Percentiles rank a stretch among this genome's conserved stretches.
Evolutionary conservation across 495 filamentous ascomycete genomes (phyloP).

Genomic region (Margaritispora aquatica): DNA sequence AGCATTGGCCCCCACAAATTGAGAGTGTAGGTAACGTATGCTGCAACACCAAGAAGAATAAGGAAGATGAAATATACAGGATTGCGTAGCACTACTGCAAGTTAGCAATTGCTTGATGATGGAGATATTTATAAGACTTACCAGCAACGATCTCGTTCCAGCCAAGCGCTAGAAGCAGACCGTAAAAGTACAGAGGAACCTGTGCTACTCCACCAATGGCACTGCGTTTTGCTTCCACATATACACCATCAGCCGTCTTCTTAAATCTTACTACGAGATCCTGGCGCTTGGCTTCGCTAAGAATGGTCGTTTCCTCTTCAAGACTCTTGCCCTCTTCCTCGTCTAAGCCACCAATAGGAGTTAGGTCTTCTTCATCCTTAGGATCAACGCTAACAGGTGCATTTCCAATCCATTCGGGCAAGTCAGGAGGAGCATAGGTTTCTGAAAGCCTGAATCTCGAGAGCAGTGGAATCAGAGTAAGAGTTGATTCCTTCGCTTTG

Average conservation of each 20-base stretch:
- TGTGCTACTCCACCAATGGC: slow-evolving; percentile 94
- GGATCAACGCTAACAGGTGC: slow-evolving; percentile 68
- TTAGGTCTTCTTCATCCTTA: slow-evolving; percentile 83
- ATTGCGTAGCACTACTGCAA: slow-evolving; percentile 71
- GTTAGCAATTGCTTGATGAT: slow-evolving; percentile 2
- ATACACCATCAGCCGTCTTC: slow-evolving; percentile 94
- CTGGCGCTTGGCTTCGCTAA: slow-evolving; percentile 78
- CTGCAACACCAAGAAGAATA: slow-evolving; percentile 63
- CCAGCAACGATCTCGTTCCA: slow-evolving; percentile 96
- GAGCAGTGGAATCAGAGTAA: slow-evolving; percentile 82
- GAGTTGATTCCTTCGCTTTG: slow-evolving; percentile 79
- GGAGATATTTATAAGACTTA: slow-evolving; percentile 37
- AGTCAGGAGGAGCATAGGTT: slow-evolving; percentile 67
- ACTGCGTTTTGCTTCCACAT: slow-evolving; percentile 93
- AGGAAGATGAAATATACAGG: slow-evolving; percentile 88
- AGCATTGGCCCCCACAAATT: slow-evolving; percentile 95
- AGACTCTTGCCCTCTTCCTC: slow-evolving; percentile 89
- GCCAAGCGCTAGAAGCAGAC: slow-evolving; percentile 75
- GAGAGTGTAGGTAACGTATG: slow-evolving; percentile 84
- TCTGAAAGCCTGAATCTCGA: slow-evolving; percentile 70
- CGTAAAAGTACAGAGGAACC: slow-evolving; percentile 93
- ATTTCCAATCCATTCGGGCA: slow-evolving; percentile 74
- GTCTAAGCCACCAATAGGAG: slow-evolving; percentile 82
- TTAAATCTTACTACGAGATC: slow-evolving; percentile 94
- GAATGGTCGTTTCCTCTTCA: slow-evolving; percentile 92